phyloP scores from a whole-genome alignment of 345 rosid genomes.

The Angophora floribunda region DNA sequence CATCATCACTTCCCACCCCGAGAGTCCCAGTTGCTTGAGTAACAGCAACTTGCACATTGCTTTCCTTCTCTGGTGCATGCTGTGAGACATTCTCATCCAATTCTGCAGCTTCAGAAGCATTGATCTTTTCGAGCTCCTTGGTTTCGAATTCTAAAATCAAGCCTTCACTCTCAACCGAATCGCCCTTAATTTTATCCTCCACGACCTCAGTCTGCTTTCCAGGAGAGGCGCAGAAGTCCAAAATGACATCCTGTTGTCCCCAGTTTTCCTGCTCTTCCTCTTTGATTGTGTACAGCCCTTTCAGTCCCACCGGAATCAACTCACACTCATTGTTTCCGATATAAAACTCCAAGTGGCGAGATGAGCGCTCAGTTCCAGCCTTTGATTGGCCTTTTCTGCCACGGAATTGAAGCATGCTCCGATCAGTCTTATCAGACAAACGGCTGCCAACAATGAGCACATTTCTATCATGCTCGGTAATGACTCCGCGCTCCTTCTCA shows the following conservation, averaged over 20 bases:
- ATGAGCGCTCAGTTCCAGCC: neutral
- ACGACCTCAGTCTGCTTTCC: conserved; percentile 2
- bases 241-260: conserved; percentile 55
- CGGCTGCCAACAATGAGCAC: conserved; percentile 1
- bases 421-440: neutral
- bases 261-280: conserved; percentile 34
- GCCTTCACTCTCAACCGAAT: conserved; percentile 7
- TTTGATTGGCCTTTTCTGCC: conserved; percentile 7
- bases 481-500: conserved; percentile 13
- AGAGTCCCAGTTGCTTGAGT: conserved; percentile 5
- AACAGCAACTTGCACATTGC: conserved; percentile 10
- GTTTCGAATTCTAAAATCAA: neutral
- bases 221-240: conserved; percentile 44
- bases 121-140: neutral
- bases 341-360: conserved; percentile 68
- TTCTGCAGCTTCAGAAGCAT: conserved; percentile 2
- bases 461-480: conserved; percentile 5
- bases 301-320: conserved; percentile 72
- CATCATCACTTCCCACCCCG: neutral
- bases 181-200: conserved; percentile 4
- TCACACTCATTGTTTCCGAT: conserved; percentile 59
- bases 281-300: conserved; percentile 10
- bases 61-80: neutral
- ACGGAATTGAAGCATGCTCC: conserved; percentile 1
- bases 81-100: conserved; percentile 4